Conservation (phyloP, 2,329 filamentous ascomycete genomes). For the Venturia aucupariae region DNA sequence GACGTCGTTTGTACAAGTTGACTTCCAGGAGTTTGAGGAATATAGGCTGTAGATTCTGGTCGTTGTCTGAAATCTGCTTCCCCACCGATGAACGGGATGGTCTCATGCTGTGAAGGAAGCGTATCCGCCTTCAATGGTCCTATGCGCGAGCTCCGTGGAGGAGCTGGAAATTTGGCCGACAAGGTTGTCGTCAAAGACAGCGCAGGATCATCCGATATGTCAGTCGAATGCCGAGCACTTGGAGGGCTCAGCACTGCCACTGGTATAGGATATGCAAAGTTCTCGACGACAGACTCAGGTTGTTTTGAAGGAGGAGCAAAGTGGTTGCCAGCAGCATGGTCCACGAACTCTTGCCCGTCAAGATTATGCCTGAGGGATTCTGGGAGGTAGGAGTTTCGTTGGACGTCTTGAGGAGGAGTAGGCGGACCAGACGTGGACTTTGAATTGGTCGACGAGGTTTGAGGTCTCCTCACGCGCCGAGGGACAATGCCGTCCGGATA, state of each 20-base stretch:
- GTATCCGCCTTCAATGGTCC: neutral
- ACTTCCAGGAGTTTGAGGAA: neutral
- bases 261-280: slow-evolving; percentile 4
- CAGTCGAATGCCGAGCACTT: neutral
- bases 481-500: neutral
- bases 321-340: neutral
- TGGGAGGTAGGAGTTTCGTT: neutral
- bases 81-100: neutral
- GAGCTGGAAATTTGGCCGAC: neutral
- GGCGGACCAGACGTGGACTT: neutral
- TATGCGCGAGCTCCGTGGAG: neutral
- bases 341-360: neutral
- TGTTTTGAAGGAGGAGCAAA: neutral
- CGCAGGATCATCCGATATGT: neutral
- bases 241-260: slow-evolving; percentile 1
- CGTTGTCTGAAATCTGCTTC: neutral
- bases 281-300: neutral
- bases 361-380: neutral
- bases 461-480: slow-evolving; percentile 2
- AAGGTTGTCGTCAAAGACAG: neutral
- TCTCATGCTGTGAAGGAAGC: neutral
- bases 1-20: neutral
- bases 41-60: neutral
- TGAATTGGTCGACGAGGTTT: slow-evolving; percentile 1
- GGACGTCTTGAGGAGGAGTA: neutral